Percentiles rank a stretch among this genome's conserved stretches.
phyloP scores from a whole-genome alignment of 129 eudicot species.

The Chrysanthemum seticuspe region DNA sequence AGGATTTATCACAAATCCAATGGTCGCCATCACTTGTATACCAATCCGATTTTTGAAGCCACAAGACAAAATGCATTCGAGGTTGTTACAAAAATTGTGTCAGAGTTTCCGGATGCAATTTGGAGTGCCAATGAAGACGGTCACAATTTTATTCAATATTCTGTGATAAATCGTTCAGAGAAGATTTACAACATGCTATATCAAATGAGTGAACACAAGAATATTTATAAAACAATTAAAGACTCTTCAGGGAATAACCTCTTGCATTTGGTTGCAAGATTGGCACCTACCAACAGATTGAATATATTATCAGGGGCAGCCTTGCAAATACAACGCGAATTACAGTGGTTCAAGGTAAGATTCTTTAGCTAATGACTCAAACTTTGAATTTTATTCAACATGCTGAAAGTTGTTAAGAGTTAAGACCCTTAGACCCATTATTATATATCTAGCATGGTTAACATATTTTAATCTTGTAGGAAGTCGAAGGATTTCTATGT shows the following conservation, averaged over 20 bases:
- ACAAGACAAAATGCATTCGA: background rate
- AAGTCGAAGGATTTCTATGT: constrained; percentile 4
- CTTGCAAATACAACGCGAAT: too few species aligned
- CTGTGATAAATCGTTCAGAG: too few species aligned
- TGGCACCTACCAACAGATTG: too few species aligned
- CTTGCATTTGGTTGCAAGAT: too few species aligned
- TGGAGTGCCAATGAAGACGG: background rate
- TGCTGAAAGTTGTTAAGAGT: background rate
- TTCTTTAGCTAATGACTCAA: background rate
- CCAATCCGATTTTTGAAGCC: background rate
- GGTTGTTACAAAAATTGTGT: background rate
- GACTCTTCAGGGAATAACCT: too few species aligned
- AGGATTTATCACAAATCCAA: background rate
- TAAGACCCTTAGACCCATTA: background rate
- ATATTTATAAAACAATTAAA: too few species aligned
- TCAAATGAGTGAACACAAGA: too few species aligned
- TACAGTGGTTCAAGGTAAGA: background rate
- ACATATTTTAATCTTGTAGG: background rate
- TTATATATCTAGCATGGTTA: constrained; percentile 3
- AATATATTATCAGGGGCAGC: too few species aligned
- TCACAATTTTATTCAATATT: constrained; percentile 5
- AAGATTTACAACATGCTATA: too few species aligned
- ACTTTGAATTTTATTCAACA: background rate
- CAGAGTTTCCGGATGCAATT: background rate
- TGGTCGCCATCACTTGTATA: background rate